Evolutionary conservation across 2,329 filamentous ascomycete genomes (phyloP).

Genomic region (Hymenoscyphus occultus): DNA sequence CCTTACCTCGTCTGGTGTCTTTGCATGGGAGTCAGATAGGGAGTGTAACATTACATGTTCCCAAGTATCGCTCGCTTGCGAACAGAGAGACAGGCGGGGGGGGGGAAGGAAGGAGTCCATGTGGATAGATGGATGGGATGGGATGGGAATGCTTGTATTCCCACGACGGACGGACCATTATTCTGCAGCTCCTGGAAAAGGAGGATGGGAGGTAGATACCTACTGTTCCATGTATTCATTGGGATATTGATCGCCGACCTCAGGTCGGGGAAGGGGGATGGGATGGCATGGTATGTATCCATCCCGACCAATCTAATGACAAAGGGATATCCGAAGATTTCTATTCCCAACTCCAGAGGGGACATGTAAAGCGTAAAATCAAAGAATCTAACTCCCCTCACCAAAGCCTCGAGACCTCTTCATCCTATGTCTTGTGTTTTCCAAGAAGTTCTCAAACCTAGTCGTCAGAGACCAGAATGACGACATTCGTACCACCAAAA

Average conservation of each 20-base stretch:
- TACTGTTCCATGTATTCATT: neutral
- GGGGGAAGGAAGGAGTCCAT: neutral
- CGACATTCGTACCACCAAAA: neutral
- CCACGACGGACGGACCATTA: neutral
- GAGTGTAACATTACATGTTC: neutral
- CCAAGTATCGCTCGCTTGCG: neutral
- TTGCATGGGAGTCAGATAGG: no score
- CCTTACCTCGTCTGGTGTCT: no score
- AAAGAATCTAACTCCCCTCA: no score
- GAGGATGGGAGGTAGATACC: neutral
- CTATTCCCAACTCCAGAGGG: neutral
- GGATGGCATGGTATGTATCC: neutral
- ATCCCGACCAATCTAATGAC: no score
- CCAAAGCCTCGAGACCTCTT: no score
- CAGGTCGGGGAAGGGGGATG: neutral
- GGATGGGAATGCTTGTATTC: neutral
- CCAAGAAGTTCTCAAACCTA: no score
- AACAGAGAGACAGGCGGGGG: no score
- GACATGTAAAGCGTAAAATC: no score
- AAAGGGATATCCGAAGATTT: neutral
- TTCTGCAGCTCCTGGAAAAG: neutral
- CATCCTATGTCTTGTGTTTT: no score
- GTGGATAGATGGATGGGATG: neutral
- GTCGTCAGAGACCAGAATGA: neutral
- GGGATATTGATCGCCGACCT: neutral